Evolutionary conservation across 2,329 filamentous ascomycete genomes (phyloP).

Genomic region (Davidsoniella eucalypti): DNA sequence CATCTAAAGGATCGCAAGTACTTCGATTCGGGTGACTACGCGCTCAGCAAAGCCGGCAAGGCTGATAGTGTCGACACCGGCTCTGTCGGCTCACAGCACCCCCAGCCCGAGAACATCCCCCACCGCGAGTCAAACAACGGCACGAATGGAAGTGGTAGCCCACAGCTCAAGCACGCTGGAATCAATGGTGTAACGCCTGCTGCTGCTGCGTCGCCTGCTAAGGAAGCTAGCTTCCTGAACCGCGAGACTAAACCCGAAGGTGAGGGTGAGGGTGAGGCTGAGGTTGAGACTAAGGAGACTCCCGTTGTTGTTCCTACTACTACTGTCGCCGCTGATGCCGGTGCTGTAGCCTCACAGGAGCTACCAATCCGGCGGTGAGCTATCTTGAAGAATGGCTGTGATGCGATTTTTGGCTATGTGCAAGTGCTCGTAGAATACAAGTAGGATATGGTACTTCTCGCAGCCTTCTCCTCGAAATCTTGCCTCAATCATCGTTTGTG

Average conservation of each 20-base stretch:
- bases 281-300: neutral
- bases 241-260: conserved; percentile 54
- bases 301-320: neutral
- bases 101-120: conserved; percentile 86
- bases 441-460: too few species aligned
- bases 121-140: conserved; percentile 41
- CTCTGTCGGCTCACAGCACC: conserved; percentile 85
- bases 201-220: conserved; percentile 56
- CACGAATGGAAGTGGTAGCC: conserved; percentile 19
- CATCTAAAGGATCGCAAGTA: conserved; percentile 99
- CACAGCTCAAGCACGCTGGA: conserved; percentile 24
- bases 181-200: conserved; percentile 19
- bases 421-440: too few species aligned
- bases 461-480: neutral
- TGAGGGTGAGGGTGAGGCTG: conserved; percentile 13
- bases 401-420: neutral
- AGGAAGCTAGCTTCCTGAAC: conserved; percentile 78
- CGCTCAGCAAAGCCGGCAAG: conserved; percentile 93
- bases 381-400: neutral
- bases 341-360: neutral
- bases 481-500: neutral
- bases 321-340: neutral
- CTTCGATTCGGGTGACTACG: conserved; percentile 93
- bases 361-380: conserved; percentile 4
- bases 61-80: conserved; percentile 86